A percentile compares a stretch with the other conserved stretches of the same genome.
Evolutionary conservation across 2,329 filamentous ascomycete species (phyloP).

Genomic region (Paecilomyces sp.): DNA sequence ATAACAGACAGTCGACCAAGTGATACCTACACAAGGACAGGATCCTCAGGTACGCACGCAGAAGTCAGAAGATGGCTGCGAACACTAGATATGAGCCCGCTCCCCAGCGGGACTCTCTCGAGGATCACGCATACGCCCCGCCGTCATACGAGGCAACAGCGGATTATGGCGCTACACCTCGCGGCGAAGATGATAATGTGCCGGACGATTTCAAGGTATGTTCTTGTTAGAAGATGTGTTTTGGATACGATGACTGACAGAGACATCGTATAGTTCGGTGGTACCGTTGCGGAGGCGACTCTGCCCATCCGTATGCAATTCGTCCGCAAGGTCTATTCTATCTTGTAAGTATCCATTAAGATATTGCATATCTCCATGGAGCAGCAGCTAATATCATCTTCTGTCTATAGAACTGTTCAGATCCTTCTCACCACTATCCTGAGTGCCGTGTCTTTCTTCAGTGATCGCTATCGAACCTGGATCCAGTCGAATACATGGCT

Average conservation of each 20-base stretch:
- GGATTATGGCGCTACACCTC: slow-evolving; percentile 53
- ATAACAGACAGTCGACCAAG: neutral
- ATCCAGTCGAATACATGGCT: slow-evolving; percentile 77
- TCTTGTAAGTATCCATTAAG: slow-evolving; percentile 52
- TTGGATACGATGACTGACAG: slow-evolving; percentile 8
- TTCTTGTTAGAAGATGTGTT: neutral
- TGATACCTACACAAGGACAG: neutral
- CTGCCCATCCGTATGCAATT: slow-evolving; percentile 96
- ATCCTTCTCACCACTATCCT: slow-evolving; percentile 76
- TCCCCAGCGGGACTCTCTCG: slow-evolving; percentile 79
- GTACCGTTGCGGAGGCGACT: slow-evolving; percentile 85
- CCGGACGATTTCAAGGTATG: slow-evolving; percentile 93
- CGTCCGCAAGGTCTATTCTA: slow-evolving; percentile 94
- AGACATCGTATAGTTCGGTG: slow-evolving; percentile 62
- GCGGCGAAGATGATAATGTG: slow-evolving; percentile 80
- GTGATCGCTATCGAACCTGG: slow-evolving; percentile 69
- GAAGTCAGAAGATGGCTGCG: slow-evolving; percentile 52
- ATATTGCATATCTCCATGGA: neutral
- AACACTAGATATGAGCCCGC: slow-evolving; percentile 78
- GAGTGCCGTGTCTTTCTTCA: slow-evolving; percentile 81
- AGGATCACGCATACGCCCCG: slow-evolving; percentile 66
- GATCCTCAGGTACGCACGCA: neutral
- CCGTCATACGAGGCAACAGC: slow-evolving; percentile 68
- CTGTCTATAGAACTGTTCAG: slow-evolving; percentile 63
- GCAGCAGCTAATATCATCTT: neutral